These are phyloP conservation scores for Amylocarpus encephaloides DNA, from an alignment of 2,329 filamentous ascomycete species.

Conservation along the genomic window DNA sequence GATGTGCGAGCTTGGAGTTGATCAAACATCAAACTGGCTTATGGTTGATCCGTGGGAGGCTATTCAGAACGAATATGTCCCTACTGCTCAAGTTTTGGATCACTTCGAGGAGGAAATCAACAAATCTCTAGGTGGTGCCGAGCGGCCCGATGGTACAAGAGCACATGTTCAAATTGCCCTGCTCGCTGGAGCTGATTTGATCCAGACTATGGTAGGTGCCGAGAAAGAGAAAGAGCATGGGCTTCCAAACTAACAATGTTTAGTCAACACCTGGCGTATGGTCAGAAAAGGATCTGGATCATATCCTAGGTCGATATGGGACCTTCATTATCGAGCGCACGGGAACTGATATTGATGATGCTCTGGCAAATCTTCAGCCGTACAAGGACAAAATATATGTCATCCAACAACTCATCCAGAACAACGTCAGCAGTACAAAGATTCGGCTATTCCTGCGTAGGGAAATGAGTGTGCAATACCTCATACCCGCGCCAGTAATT, in stretches of 20 bases:
- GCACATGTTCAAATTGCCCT: conserved; percentile 66
- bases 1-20: conserved; percentile 81
- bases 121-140: conserved; percentile 65
- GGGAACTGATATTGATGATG: conserved; percentile 56
- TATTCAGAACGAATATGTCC: conserved; percentile 75
- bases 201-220: conserved; percentile 57
- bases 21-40: conserved; percentile 68
- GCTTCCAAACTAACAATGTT: background rate
- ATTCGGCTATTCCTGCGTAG: conserved; percentile 74
- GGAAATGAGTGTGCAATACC: conserved; percentile 75
- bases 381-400: conserved; percentile 85
- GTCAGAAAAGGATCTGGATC: conserved; percentile 77
- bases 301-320: conserved; percentile 78
- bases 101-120: conserved; percentile 93
- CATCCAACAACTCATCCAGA: conserved; percentile 81
- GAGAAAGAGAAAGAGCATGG: conserved; percentile 22
- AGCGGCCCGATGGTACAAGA: conserved; percentile 58
- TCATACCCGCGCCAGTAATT: conserved; percentile 68
- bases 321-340: conserved; percentile 82
- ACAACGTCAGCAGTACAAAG: conserved; percentile 76
- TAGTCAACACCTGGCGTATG: conserved; percentile 60
- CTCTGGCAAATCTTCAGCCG: conserved; percentile 25
- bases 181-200: conserved; percentile 71
- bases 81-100: conserved; percentile 82
- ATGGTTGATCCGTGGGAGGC: conserved; percentile 90